phyloP scores from a whole-genome alignment of 352 stramenopile genomes.

The Pythium graminicola region DNA sequence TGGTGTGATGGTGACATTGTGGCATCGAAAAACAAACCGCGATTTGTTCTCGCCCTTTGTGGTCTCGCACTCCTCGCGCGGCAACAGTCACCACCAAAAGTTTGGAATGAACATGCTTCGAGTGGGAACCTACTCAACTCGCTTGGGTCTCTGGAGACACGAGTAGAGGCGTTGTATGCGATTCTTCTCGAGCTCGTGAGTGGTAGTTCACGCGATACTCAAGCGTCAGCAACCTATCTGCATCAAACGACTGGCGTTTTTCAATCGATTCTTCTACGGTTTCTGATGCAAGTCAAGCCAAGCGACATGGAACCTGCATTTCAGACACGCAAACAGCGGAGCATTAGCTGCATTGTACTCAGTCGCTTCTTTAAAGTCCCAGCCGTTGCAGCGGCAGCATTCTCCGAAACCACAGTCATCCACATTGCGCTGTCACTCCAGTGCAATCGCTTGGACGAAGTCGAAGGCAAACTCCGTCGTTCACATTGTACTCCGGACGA shows the following conservation, averaged over 20 bases:
- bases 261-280: constrained; percentile 32
- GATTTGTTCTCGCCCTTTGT: constrained; percentile 47
- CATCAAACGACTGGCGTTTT: constrained; percentile 33
- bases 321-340: constrained; percentile 48
- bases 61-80: constrained; percentile 41
- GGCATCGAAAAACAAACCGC: constrained; percentile 17
- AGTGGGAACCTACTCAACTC: constrained; percentile 24
- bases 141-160: constrained; percentile 26
- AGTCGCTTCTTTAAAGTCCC: constrained; percentile 40
- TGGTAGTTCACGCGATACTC: constrained; percentile 17
- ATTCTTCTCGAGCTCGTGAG: constrained; percentile 41
- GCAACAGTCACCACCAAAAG: constrained; percentile 21
- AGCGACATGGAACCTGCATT: constrained; percentile 46
- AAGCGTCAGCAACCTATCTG: constrained; percentile 36
- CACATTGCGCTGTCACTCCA: constrained; percentile 69
- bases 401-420: constrained; percentile 52
- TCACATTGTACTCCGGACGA: constrained; percentile 24
- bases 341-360: constrained; percentile 68
- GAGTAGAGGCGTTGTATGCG: constrained; percentile 40
- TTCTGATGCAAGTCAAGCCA: constrained; percentile 46
- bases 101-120: not conserved
- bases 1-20: constrained; percentile 35
- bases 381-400: constrained; percentile 30
- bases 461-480: constrained; percentile 33
- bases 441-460: constrained; percentile 60